phyloP scores from a whole-genome alignment of 495 filamentous ascomycete genomes.

The Apiosordaria backusii region DNA sequence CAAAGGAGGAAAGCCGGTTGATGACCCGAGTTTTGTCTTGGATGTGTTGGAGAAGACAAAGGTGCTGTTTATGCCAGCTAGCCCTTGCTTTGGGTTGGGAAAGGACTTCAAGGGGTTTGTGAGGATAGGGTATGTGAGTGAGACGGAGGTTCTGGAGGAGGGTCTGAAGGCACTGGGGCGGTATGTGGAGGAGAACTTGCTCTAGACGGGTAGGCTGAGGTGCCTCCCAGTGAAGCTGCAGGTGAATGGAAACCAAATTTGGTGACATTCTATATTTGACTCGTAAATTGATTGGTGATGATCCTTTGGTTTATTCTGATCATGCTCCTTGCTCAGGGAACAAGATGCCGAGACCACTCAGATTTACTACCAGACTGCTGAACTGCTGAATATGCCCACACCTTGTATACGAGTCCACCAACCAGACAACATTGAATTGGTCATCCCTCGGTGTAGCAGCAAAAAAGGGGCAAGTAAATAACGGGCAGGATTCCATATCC shows the following conservation, averaged over 20 bases:
- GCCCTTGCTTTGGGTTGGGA: conserved; percentile 67
- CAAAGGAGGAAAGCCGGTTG: conserved; percentile 59
- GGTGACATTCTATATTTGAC: neutral
- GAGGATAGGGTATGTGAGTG: conserved; percentile 72
- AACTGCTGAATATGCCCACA: neutral
- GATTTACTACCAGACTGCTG: neutral
- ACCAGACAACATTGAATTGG: neutral
- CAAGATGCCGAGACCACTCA: neutral
- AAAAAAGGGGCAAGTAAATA: neutral
- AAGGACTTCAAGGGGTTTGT: conserved; percentile 74
- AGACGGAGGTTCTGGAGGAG: conserved; percentile 64
- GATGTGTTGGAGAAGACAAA: conserved; percentile 64
- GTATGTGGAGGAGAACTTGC: conserved; percentile 52
- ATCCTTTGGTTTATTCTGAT: neutral
- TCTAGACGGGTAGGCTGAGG: neutral
- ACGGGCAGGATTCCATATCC: neutral
- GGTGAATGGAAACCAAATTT: neutral
- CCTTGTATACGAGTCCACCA: neutral
- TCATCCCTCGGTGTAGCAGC: neutral
- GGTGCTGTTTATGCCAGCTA: conserved; percentile 77
- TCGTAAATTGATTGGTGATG: neutral
- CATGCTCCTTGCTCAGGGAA: neutral
- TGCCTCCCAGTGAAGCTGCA: neutral
- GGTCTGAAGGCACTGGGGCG: conserved; percentile 58
- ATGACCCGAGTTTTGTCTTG: conserved; percentile 70